Conservation (phyloP, 495 filamentous ascomycete species). For the Geopyxis carbonaria region DNA sequence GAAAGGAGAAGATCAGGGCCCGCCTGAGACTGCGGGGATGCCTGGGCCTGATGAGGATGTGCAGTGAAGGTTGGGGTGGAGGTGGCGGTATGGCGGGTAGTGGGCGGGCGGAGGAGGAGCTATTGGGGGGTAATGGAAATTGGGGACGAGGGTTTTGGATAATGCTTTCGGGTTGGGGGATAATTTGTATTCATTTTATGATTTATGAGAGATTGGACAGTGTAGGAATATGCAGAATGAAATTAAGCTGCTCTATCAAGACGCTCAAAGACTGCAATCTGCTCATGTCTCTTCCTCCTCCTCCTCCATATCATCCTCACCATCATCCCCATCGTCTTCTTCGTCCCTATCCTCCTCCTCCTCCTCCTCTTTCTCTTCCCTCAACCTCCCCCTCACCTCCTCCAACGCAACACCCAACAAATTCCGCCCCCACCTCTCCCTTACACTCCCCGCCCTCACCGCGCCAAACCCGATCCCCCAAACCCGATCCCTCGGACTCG, state of each 20-base stretch:
- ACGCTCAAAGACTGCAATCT: too few species aligned
- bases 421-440: slow-evolving; percentile 46
- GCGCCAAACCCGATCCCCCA: slow-evolving; percentile 50
- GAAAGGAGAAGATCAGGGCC: neutral
- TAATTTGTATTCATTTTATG: too few species aligned
- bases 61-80: too few species aligned
- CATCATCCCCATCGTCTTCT: neutral
- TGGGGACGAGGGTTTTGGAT: too few species aligned
- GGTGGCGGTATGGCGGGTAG: too few species aligned
- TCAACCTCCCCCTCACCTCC: slow-evolving; percentile 14
- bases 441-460: slow-evolving; percentile 31
- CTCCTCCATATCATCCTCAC: slow-evolving; percentile 1
- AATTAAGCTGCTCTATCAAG: too few species aligned
- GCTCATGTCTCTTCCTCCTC: slow-evolving; percentile 4
- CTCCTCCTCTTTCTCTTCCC: slow-evolving; percentile 6
- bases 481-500: slow-evolving; percentile 42
- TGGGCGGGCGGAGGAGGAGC: too few species aligned
- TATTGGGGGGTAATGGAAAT: too few species aligned
- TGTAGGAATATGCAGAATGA: too few species aligned
- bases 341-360: slow-evolving; percentile 1
- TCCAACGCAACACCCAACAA: slow-evolving; percentile 41
- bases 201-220: too few species aligned
- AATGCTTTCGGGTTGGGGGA: too few species aligned
- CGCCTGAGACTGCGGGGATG: neutral
- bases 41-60: too few species aligned